Base-by-base conservation (phyloP, 805 yeast species). In the Candida pseudofarinosa region DNA sequence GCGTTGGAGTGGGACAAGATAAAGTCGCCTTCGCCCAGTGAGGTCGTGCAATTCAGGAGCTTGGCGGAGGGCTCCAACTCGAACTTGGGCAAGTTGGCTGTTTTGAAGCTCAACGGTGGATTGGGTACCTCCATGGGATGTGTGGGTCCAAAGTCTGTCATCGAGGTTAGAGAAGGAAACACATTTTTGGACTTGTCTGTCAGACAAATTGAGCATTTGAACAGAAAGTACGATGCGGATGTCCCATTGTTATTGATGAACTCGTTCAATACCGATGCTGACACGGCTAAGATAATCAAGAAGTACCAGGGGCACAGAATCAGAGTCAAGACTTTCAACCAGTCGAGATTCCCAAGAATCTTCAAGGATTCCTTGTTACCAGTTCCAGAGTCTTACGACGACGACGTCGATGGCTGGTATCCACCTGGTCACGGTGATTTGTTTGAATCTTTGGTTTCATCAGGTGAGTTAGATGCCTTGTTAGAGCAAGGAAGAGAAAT, bases 371-470 rank as follows among this genome's bases (percentile, higher is more conserved):
- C 97, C n/a, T 71, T 89, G 56, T 78, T 93, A 62, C 99, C 99
- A 19, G 97, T 91, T 38, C 97, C 99, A 46, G 79, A 85, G 51
- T 60, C 77, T 30, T 76, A 64, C 50, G 82, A 83, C 47, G 96
- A 88, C 58, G 74, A 76, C 35, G 76, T 86, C 54, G 91, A 88
- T 57, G 75, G 86, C 44, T 93, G 99, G 99, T 93, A 93, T 64
- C 99, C 99, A 39, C 99, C 99, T n/a, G 99, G 99, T 41, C 99
- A 93, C 67, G 99, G 99, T 70, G 99, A 93, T 70, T 73, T 93
- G 65, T 93, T 90, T 54, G 99, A 93, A 72, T 74, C 93, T 17
- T 74, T 93, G 60, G 82, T 85, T 46, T 80, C 87, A 44, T 83
- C 96, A 10, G 99, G 99, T 47, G 93, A 91, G 61, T 77, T 93